phyloP scores from a whole-genome alignment of 2,329 filamentous ascomycete genomes.

The Cercospora sp. region DNA sequence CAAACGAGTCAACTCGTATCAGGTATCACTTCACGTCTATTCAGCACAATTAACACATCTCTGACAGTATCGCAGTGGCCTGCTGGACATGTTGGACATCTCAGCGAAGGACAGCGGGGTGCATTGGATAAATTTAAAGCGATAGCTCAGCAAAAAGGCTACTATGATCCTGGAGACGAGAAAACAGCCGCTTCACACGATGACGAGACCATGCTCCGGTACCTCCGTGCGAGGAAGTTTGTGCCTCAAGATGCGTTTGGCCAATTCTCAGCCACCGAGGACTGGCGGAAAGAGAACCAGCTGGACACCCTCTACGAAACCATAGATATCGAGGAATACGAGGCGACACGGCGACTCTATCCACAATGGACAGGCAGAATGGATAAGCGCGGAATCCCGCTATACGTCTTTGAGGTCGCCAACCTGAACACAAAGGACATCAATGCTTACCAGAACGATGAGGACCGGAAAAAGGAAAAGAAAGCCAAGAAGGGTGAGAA shows the following conservation, averaged over 20 bases:
- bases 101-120: slow-evolving; percentile 66
- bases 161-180: slow-evolving; percentile 54
- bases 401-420: slow-evolving; percentile 87
- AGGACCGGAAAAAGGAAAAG: slow-evolving; percentile 53
- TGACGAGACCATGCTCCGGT: slow-evolving; percentile 75
- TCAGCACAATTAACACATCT: neutral
- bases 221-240: slow-evolving; percentile 81
- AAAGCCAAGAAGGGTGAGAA: slow-evolving; percentile 25
- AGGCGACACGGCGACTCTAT: slow-evolving; percentile 77
- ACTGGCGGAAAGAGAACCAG: slow-evolving; percentile 79
- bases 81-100: slow-evolving; percentile 75
- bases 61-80: slow-evolving; percentile 55
- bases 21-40: slow-evolving; percentile 24
- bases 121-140: slow-evolving; percentile 72
- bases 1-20: slow-evolving; percentile 35
- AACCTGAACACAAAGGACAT: slow-evolving; percentile 82
- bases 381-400: slow-evolving; percentile 84
- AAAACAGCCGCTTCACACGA: slow-evolving; percentile 61
- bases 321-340: slow-evolving; percentile 82
- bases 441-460: slow-evolving; percentile 70
- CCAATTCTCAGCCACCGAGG: slow-evolving; percentile 86
- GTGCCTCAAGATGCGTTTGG: slow-evolving; percentile 71
- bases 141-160: slow-evolving; percentile 63
- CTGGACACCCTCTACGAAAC: slow-evolving; percentile 79
- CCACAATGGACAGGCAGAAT: slow-evolving; percentile 93